Evolutionary conservation across 164 flowering plant genomes (phyloP).

Genomic region (Hamamelis virginiana): DNA sequence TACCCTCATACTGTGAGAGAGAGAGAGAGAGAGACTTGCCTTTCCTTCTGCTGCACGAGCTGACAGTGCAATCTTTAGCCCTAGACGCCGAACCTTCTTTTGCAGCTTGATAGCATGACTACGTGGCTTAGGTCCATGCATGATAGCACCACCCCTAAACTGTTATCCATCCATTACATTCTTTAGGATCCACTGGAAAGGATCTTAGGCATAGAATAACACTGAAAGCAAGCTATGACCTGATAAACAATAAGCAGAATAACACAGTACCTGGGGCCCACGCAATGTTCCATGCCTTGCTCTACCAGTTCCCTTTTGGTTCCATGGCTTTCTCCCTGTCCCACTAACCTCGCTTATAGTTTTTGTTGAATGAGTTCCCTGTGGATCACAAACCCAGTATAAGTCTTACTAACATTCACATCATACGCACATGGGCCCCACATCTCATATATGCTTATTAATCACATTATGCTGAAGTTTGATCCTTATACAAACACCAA

Average conservation of each 20-base stretch:
- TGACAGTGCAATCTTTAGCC: constrained; percentile 82
- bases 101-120: constrained; percentile 93
- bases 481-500: neutral
- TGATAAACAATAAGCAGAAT: neutral
- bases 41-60: constrained; percentile 97
- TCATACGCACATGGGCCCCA: neutral
- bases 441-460: neutral
- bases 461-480: neutral
- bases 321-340: constrained; percentile 88
- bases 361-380: constrained; percentile 98
- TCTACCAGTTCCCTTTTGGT: constrained; percentile 81
- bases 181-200: neutral
- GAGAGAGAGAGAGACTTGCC: constrained; percentile 44
- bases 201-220: neutral
- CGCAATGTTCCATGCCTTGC: constrained; percentile 95
- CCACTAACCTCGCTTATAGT: constrained; percentile 96
- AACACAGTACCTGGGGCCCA: constrained; percentile 76
- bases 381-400: constrained; percentile 10
- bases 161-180: constrained; percentile 33
- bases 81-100: constrained; percentile 92
- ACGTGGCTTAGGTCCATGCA: constrained; percentile 98
- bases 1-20: neutral
- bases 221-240: constrained; percentile 5
- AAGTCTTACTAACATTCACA: neutral
- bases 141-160: constrained; percentile 81